These are phyloP conservation scores for Aureobasidium sp. DNA, from an alignment of 2,329 filamentous ascomycete genomes.

Conservation along the genomic window DNA sequence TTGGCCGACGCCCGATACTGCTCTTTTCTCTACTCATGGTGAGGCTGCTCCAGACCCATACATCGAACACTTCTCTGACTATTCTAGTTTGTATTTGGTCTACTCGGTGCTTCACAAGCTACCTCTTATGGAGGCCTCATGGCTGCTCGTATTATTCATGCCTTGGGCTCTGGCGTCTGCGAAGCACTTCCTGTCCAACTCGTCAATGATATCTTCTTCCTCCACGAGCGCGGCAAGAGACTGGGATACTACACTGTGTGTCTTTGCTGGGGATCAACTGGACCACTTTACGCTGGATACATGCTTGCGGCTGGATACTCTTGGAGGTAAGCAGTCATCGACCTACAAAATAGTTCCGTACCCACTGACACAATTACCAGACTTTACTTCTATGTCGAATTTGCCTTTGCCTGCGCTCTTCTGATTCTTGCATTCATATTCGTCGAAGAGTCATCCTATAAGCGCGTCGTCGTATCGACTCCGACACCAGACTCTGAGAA, in stretches of 20 bases:
- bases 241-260: constrained; percentile 53
- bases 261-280: constrained; percentile 47
- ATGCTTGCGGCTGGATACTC: constrained; percentile 51
- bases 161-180: constrained; percentile 37
- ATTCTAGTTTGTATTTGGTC: constrained; percentile 29
- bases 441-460: constrained; percentile 52
- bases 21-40: constrained; percentile 30
- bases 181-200: constrained; percentile 39
- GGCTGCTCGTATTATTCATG: constrained; percentile 34
- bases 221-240: constrained; percentile 39
- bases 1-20: constrained; percentile 36
- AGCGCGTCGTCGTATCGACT: constrained; percentile 15
- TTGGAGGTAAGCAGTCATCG: constrained; percentile 32
- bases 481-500: neutral
- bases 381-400: constrained; percentile 53
- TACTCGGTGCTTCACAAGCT: constrained; percentile 34
- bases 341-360: too few relatives aligned
- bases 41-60: neutral
- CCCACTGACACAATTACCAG: neutral
- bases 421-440: constrained; percentile 46
- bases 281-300: constrained; percentile 51
- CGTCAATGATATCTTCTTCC: constrained; percentile 41
- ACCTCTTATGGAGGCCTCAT: constrained; percentile 34
- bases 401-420: constrained; percentile 42
- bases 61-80: neutral